A percentile compares a stretch with the other conserved stretches of the same genome.
phyloP scores from a whole-genome alignment of 2,329 filamentous ascomycete species.

The Nemania sp. region DNA sequence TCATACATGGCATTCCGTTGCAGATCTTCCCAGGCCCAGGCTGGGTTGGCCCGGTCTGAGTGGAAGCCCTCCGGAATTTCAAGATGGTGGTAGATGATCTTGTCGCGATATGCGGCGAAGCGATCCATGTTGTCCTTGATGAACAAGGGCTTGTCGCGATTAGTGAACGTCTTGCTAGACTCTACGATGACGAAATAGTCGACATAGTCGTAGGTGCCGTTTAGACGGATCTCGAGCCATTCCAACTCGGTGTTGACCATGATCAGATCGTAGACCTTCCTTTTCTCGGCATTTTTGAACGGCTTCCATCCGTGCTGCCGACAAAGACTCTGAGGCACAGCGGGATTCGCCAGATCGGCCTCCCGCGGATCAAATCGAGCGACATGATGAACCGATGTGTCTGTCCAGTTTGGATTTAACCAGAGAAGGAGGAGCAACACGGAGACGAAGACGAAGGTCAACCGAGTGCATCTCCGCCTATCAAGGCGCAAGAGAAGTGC shows the following conservation, averaged over 20 bases:
- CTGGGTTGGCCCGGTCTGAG: conserved; percentile 41
- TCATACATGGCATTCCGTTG: conserved; percentile 59
- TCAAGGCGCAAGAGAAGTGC: conserved; percentile 24
- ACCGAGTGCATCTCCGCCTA: conserved; percentile 29
- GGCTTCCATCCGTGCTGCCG: conserved; percentile 44
- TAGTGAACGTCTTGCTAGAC: conserved; percentile 60
- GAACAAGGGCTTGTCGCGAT: conserved; percentile 55
- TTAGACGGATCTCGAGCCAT: conserved; percentile 66
- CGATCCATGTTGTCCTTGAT: conserved; percentile 55
- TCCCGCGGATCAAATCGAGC: conserved; percentile 29
- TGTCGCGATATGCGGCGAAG: conserved; percentile 57
- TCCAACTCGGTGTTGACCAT: conserved; percentile 67
- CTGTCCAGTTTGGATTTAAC: conserved; percentile 38
- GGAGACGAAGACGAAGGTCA: conserved; percentile 23
- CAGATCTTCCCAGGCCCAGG: conserved; percentile 54
- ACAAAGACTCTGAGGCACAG: conserved; percentile 38
- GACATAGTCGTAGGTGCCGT: conserved; percentile 59
- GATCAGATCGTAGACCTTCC: conserved; percentile 64
- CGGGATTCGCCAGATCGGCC: conserved; percentile 28
- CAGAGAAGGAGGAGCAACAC: conserved; percentile 33
- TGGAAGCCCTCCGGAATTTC: conserved; percentile 48
- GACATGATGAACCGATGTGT: conserved; percentile 35
- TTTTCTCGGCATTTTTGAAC: conserved; percentile 37
- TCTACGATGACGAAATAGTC: conserved; percentile 70
- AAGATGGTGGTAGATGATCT: conserved; percentile 64